Evolutionary conservation across 768 basidiomycete genomes (phyloP), one percentile per base, ranked within the genome.

Genomic region (Thelephora aurantiotincta): DNA sequence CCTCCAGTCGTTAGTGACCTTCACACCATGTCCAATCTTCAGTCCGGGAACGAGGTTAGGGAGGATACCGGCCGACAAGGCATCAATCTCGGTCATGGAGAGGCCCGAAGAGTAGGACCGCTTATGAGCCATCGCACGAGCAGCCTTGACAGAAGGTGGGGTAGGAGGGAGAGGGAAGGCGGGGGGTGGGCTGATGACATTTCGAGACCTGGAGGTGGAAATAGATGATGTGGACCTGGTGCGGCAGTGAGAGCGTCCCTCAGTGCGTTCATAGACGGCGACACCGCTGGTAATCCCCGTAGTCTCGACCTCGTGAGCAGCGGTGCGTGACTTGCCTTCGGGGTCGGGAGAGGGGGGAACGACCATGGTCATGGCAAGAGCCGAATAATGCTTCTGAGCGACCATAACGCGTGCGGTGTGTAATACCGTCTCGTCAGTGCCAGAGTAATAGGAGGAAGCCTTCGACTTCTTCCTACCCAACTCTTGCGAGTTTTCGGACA

Each of bases 101-200:
- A 76, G 78, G 19, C 75, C 77, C 36, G 77, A 78, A 0, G 78
- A 80, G 51, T 73, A 73, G 0, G 77, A 62, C 22, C 60, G 62
- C 41, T 63, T 2, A 66, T 61, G 22, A 76, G 66, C 56, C 69
- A 41, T 16, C 62, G 35, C 74, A n/a, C 70, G 69, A 45, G 72
- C 74, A 43, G 73, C 54, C 72, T 68, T 55, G 43, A 82, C 72
- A 49, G 70, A 79, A 0, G 79, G 80, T 26, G 82, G 82, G n/a
- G 81, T 86, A 2, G 82, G 82, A 11, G 82, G 82, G 33, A 84
- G 70, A 9, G 82, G 82, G 53, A 75, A 73, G 1, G 77, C 68
- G 3, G 82, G 82, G 26, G 82, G 82, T 9, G 77, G 76, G 55
- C 63, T 68, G 45, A 57, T 66, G 55, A 44, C 64, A 30, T 30